Conservation (phyloP, 495 filamentous ascomycete genomes). For the Viridothelium virens region DNA sequence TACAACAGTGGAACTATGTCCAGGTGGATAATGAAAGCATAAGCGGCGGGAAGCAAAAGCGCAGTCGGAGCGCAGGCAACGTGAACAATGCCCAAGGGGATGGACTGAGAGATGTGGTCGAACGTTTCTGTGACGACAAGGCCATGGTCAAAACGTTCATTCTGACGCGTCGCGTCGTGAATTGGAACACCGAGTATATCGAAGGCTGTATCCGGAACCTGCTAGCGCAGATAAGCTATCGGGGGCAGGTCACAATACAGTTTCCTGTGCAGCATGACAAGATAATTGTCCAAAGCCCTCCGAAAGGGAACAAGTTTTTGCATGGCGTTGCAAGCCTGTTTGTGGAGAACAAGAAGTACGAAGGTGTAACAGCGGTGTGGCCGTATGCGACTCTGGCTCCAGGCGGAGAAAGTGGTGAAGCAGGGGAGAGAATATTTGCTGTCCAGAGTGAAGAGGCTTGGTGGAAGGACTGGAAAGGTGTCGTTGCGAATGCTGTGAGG, state of each 20-base stretch:
- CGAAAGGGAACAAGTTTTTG: conserved; percentile 24
- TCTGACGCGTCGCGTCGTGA: conserved; percentile 43
- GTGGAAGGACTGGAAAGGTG: conserved; percentile 46
- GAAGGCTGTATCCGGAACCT: conserved; percentile 46
- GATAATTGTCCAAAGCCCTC: conserved; percentile 44
- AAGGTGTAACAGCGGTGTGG: conserved; percentile 44
- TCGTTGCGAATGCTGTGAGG: conserved; percentile 39
- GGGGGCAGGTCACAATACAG: conserved; percentile 42
- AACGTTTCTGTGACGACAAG: conserved; percentile 45
- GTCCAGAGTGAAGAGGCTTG: conserved; percentile 48
- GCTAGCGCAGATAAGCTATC: conserved; percentile 40
- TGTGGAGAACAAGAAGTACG: conserved; percentile 40
- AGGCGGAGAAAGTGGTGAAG: neutral
- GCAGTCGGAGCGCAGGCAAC: conserved; percentile 16
- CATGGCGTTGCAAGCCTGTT: conserved; percentile 23
- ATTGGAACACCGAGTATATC: conserved; percentile 46
- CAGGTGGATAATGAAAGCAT: conserved; percentile 43
- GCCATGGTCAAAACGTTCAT: conserved; percentile 42
- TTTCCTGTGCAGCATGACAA: conserved; percentile 46
- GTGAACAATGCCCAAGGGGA: neutral
- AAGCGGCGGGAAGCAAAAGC: conserved; percentile 41
- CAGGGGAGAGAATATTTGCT: conserved; percentile 26
- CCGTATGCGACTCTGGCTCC: conserved; percentile 23
- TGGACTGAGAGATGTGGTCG: conserved; percentile 37
- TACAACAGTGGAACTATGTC: conserved; percentile 44